These are phyloP conservation scores for Rhodomyrtus tomentosa DNA, from an alignment of 345 rosid species.

Conservation along the genomic window DNA sequence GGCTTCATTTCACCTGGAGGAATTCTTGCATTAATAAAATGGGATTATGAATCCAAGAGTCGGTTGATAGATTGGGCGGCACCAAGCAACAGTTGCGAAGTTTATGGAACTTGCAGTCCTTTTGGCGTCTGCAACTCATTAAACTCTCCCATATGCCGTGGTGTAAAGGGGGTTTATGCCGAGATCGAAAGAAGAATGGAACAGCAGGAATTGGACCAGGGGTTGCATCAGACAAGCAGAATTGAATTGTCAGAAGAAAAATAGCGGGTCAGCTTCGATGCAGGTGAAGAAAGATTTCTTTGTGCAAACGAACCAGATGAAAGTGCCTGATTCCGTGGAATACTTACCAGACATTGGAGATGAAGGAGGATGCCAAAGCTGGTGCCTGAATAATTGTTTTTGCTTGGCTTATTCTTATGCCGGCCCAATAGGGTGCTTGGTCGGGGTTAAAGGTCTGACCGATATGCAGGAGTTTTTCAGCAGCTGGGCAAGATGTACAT, in stretches of 20 bases:
- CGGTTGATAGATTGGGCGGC: background rate
- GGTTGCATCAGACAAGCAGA: slow-evolving; percentile 9
- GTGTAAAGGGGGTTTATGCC: slow-evolving; percentile 20
- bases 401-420: background rate
- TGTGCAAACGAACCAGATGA: background rate
- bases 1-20: slow-evolving; percentile 12
- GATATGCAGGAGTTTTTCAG: background rate
- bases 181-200: background rate
- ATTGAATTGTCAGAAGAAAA: background rate
- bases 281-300: background rate
- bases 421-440: background rate
- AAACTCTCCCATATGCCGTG: slow-evolving; percentile 1
- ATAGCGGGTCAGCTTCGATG: background rate
- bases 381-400: slow-evolving; percentile 17
- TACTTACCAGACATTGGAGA: background rate
- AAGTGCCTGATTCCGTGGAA: background rate
- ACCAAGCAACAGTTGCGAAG: slow-evolving; percentile 11
- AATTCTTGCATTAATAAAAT: background rate
- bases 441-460: background rate
- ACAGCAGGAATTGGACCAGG: background rate
- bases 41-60: background rate
- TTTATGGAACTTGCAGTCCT: slow-evolving; percentile 7
- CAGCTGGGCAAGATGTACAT: background rate
- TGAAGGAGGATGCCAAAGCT: background rate
- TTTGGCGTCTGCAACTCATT: slow-evolving; percentile 9